Conservation (phyloP, 225 moss, liverwort and hornwort species). For the Pseudisothecium myosuroides region DNA sequence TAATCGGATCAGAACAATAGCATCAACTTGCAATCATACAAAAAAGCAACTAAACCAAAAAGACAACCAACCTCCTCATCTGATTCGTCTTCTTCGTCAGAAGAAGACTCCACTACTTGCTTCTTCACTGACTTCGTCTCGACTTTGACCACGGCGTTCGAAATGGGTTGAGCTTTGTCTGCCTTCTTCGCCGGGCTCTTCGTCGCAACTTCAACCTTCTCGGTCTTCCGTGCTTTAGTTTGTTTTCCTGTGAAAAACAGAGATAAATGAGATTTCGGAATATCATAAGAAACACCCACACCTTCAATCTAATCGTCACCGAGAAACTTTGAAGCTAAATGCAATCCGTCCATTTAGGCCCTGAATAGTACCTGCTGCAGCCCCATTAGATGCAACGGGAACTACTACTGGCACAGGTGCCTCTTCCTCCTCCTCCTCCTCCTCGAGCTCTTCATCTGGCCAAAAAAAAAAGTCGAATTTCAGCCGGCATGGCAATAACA, state of each 20-base stretch:
- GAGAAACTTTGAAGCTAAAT: neutral
- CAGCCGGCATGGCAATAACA: neutral
- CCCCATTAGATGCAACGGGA: constrained; percentile 12
- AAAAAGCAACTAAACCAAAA: neutral
- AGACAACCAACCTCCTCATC: constrained; percentile 7
- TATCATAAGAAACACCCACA: neutral
- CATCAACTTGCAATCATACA: neutral
- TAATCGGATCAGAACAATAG: neutral
- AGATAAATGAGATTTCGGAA: neutral
- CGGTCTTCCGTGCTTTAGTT: neutral
- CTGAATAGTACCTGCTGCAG: neutral
- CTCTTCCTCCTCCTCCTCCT: neutral
- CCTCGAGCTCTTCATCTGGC: constrained; percentile 12
- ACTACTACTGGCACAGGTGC: constrained; percentile 2
- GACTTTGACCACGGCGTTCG: neutral
- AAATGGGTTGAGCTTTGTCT: neutral
- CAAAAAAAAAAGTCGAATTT: neutral
- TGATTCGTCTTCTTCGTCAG: constrained; percentile 20
- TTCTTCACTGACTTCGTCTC: constrained; percentile 4
- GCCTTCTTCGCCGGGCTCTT: neutral
- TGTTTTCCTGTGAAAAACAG: neutral
- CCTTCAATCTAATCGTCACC: neutral
- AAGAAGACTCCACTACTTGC: constrained; percentile 7
- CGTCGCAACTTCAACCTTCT: neutral
- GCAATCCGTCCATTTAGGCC: neutral